Percentiles rank a stretch among this genome's conserved stretches.
These are phyloP conservation scores for Ogataea parapolymorpha DNA, from an alignment of 805 yeast genomes.

Conservation along the genomic window DNA sequence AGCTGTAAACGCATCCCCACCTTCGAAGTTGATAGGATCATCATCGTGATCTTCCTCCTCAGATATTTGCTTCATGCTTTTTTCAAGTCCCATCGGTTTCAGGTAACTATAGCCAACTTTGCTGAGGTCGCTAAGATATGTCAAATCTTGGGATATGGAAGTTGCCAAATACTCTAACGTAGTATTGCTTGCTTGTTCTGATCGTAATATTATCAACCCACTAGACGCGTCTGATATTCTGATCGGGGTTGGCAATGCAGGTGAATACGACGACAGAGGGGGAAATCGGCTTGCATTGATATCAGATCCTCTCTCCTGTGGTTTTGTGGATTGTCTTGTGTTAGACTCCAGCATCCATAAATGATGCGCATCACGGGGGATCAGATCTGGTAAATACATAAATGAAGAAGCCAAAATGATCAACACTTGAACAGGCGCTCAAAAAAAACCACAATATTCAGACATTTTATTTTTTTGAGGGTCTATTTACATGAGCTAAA, in stretches of 20 bases:
- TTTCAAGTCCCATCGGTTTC: constrained; percentile 57
- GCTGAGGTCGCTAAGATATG: constrained; percentile 33
- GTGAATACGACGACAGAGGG: constrained; percentile 52
- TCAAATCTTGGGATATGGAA: constrained; percentile 22
- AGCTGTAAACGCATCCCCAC: constrained; percentile 12
- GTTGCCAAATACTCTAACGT: constrained; percentile 21
- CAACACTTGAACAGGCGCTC: no score
- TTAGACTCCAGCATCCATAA: constrained; percentile 37
- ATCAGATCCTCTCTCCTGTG: constrained; percentile 10
- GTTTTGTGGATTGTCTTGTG: background rate
- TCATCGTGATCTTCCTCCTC: constrained; percentile 24
- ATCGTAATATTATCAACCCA: constrained; percentile 24
- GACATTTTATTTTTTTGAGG: background rate
- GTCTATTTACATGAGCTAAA: constrained; percentile 7
- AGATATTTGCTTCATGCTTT: constrained; percentile 44
- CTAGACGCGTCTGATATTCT: constrained; percentile 20
- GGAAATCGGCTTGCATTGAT: constrained; percentile 38
- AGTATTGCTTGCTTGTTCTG: constrained; percentile 13
- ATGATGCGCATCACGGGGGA: constrained; percentile 43
- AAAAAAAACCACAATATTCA: no score
- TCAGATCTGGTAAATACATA: constrained; percentile 49
- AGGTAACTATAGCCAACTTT: constrained; percentile 47
- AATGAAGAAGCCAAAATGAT: no score
- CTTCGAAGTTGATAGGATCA: constrained; percentile 20
- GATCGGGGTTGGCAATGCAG: constrained; percentile 40